These are phyloP conservation scores for Moricandia moricandioides DNA, from an alignment of 345 rosid species.

Conservation along the genomic window DNA sequence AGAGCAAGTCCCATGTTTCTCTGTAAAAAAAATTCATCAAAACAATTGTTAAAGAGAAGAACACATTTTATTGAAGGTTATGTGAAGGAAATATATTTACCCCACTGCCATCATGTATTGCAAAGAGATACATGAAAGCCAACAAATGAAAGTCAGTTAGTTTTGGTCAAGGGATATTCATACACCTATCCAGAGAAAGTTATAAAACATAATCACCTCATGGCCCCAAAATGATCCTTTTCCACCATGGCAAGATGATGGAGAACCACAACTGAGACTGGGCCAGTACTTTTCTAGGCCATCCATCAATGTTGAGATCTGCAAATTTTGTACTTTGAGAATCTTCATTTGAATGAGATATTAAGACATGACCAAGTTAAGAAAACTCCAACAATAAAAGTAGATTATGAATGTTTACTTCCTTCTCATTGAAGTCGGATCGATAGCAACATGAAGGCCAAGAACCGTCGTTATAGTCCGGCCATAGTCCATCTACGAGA, in stretches of 20 bases:
- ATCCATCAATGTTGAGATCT: conserved; percentile 61
- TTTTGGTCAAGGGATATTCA: conserved; percentile 1
- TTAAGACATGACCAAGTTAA: not conserved
- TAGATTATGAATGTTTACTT: not conserved
- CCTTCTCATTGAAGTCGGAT: not conserved
- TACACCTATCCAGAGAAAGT: not conserved
- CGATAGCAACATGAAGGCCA: not conserved
- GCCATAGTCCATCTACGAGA: not conserved
- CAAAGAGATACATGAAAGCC: conserved; percentile 38
- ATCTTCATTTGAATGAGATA: not conserved
- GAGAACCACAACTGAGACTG: conserved; percentile 56
- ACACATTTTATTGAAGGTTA: not conserved
- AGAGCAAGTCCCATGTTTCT: conserved; percentile 93
- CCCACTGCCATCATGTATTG: conserved; percentile 68
- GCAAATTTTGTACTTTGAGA: conserved; percentile 22
- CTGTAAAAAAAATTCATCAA: conserved; percentile 40
- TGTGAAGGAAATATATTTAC: conserved; percentile 44
- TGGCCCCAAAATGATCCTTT: conserved; percentile 81
- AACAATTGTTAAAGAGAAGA: not conserved
- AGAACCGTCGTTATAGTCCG: not conserved
- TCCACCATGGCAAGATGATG: conserved; percentile 61
- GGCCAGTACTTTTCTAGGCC: conserved; percentile 76
- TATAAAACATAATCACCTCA: conserved; percentile 49
- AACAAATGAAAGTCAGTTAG: conserved; percentile 45
- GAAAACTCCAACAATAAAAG: not conserved